Evolutionary conservation across 345 rosid genomes (phyloP), one percentile per base, ranked within the genome.

Genomic region (Adansonia digitata): DNA sequence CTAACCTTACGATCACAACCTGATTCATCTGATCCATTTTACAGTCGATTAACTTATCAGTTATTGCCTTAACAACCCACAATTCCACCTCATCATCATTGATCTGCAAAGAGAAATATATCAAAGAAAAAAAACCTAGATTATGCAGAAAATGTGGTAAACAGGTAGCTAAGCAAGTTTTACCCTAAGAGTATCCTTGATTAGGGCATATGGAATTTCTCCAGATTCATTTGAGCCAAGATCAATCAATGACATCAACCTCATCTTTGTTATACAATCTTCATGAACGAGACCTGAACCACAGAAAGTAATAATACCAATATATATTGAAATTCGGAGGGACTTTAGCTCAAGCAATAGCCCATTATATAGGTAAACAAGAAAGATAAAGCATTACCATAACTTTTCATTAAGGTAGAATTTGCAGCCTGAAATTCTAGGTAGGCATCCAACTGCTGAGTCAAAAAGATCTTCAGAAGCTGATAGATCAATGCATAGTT

Each of bases 211-310:
- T 18, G 91, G 86, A 80, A 94, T 85, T 83, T 72, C 86, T 48
- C 98, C 90, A 75, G 94, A 86, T 68, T 82, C 90, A 86, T 82
- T 65, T 8, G 85, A 88, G 56, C 91, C 86, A 61, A 94, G 92
- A 79, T 92, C 97, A 49, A 91, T 85, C 78, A 94, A 81, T 77
- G 98, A 91, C 83, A 92, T 83, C 83, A 91, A 76, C 76, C 91
- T 86, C 98, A 94, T 94, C 85, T 92, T 94, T 2, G 92, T 74
- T 73, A 91, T 81, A 76, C 97, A 92, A 57, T 92, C 96, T 79
- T 94, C 97, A 75, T 92, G 97, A 8, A 88, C 87, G 74, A 92
- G 96, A 61, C 91, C 97, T 96, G 82, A 5, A 80, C 12, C 70
- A 78, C 20, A 12, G 22, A 62, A 60, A 52, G 66, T 49, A 74